Evolutionary conservation across 148 eudicot genomes (phyloP).

Genomic region (Heliosperma pusillum): DNA sequence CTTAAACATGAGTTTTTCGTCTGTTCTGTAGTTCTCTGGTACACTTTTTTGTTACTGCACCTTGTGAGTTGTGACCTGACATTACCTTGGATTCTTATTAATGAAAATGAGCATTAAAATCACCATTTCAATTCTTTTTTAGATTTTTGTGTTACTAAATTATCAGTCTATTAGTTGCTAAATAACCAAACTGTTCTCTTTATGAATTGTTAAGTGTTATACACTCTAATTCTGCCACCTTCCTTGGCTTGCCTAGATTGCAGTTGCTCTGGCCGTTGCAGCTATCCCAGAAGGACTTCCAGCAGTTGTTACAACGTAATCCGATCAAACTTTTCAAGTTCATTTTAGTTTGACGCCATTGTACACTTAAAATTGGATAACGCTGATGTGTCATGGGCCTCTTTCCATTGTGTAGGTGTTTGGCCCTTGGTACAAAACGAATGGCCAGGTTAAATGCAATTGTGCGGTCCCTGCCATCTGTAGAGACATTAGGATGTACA

Average conservation of each 20-base stretch:
- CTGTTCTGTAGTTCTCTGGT: background rate
- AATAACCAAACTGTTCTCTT: background rate
- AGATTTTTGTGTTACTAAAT: background rate
- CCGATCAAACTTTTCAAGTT: constrained; percentile 17
- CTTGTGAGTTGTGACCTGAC: background rate
- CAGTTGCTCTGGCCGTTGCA: constrained; percentile 96
- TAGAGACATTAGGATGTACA: constrained; percentile 97
- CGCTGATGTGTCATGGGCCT: constrained; percentile 10
- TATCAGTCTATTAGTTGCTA: background rate
- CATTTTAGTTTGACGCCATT: background rate
- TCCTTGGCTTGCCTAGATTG: constrained; percentile 39
- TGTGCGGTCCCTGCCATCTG: constrained; percentile 96
- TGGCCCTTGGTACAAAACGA: constrained; percentile 99
- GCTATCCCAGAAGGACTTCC: constrained; percentile 97
- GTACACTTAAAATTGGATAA: background rate
- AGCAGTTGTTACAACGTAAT: constrained; percentile 92
- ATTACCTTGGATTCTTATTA: background rate
- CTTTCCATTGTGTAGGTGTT: constrained; percentile 48
- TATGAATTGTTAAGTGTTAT: background rate
- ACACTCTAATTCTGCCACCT: constrained; percentile 9
- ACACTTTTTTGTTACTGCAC: background rate
- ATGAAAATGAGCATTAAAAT: background rate
- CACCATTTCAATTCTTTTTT: background rate
- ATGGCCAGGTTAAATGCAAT: constrained; percentile 99
- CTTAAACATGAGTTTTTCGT: background rate